Conservation (phyloP, 305 asterid species). For the Lippia alba region DNA sequence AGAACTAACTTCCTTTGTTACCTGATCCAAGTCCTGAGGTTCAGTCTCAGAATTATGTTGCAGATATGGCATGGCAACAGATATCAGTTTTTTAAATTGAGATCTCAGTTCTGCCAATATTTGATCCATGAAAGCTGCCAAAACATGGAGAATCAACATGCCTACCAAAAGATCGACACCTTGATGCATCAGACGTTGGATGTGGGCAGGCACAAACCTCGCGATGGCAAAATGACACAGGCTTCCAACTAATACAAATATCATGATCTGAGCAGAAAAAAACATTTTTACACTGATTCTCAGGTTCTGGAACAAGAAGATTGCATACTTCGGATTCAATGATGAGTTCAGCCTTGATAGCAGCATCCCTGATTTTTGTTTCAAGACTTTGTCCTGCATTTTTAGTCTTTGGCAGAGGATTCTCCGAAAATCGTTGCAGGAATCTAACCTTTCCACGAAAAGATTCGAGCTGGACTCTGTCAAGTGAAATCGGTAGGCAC, state of each 20-base stretch:
- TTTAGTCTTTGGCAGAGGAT: background rate
- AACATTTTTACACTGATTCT: background rate
- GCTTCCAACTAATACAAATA: background rate
- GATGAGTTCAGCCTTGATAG: slow-evolving; percentile 6
- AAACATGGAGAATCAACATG: background rate
- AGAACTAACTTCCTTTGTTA: background rate
- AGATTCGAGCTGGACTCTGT: background rate
- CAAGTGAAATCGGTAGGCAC: background rate
- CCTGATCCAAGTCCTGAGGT: background rate
- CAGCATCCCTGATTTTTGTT: background rate
- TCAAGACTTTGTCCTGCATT: background rate
- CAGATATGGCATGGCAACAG: background rate
- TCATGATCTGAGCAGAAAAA: background rate
- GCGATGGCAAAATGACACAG: background rate
- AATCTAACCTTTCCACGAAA: slow-evolving; percentile 14
- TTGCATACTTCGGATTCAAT: background rate
- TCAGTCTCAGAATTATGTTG: background rate
- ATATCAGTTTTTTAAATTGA: background rate
- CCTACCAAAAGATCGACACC: too few relatives aligned
- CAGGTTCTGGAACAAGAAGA: background rate
- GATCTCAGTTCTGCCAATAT: background rate
- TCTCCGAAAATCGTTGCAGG: background rate
- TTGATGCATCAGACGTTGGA: background rate
- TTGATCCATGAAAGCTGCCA: background rate
- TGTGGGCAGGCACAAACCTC: background rate